Evolutionary conservation across 257 asterid genomes (phyloP).

Genomic region (Forsythia viridissima): DNA sequence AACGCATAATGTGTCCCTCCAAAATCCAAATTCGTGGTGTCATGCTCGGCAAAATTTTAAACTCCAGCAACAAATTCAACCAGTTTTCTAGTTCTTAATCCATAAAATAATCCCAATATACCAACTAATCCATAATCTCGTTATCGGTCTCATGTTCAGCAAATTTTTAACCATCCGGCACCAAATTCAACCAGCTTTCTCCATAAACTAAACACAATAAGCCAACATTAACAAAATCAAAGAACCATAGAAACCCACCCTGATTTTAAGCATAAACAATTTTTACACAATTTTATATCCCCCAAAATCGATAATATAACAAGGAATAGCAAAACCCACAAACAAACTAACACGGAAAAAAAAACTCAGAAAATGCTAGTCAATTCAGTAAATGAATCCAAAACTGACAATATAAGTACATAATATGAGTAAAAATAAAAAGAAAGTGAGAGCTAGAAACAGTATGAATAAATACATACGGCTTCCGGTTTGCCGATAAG

Average conservation of each 20-base stretch:
- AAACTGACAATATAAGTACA: neutral
- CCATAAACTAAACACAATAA: neutral
- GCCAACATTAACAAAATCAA: neutral
- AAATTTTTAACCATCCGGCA: neutral
- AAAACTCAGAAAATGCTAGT: neutral
- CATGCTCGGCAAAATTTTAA: neutral
- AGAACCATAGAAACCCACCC: neutral
- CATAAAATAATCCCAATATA: neutral
- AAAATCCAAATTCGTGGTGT: neutral
- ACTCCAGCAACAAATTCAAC: neutral
- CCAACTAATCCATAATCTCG: neutral
- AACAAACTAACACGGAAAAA: neutral
- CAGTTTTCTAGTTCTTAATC: neutral
- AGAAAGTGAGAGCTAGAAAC: neutral
- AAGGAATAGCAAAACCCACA: neutral
- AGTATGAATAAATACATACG: constrained; percentile 31
- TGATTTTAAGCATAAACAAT: neutral
- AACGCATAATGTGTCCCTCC: neutral
- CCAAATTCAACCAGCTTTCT: neutral
- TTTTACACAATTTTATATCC: neutral
- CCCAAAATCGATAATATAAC: neutral
- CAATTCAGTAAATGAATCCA: neutral
- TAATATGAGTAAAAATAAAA: neutral
- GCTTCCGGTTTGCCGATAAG: constrained; percentile 92
- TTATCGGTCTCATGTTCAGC: neutral